phyloP scores from a whole-genome alignment of 306 rosid genomes.

The Pueraria montana region DNA sequence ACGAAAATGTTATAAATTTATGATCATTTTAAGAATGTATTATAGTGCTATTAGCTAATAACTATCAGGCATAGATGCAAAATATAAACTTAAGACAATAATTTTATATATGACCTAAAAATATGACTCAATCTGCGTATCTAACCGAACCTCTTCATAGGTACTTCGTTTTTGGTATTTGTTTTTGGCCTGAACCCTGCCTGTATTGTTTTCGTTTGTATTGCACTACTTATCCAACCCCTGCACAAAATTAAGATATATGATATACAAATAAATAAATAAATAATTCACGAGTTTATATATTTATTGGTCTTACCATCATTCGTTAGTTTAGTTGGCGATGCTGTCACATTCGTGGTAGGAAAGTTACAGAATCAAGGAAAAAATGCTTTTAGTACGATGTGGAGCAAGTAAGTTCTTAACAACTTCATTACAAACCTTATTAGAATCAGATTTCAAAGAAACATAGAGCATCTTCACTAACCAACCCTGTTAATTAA shows the following conservation, averaged over 20 bases:
- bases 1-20: neutral
- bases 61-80: neutral
- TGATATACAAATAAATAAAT: neutral
- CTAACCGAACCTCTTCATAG: neutral
- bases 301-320: slow-evolving; percentile 10
- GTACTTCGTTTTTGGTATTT: neutral
- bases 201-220: neutral
- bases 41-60: neutral
- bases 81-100: neutral
- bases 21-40: neutral
- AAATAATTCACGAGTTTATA: neutral
- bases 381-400: slow-evolving; percentile 41
- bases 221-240: neutral
- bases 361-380: slow-evolving; percentile 39
- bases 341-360: slow-evolving; percentile 26
- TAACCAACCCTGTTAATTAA: slow-evolving; percentile 45
- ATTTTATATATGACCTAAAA: neutral
- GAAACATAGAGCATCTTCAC: slow-evolving; percentile 4
- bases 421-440: slow-evolving; percentile 45
- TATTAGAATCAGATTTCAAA: slow-evolving; percentile 22
- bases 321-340: slow-evolving; percentile 10
- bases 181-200: neutral
- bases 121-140: neutral
- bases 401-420: slow-evolving; percentile 59
- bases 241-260: slow-evolving; percentile 3